These are phyloP conservation scores for Claviceps humidiphila DNA, from an alignment of 2,329 filamentous ascomycete species.

Conservation along the genomic window DNA sequence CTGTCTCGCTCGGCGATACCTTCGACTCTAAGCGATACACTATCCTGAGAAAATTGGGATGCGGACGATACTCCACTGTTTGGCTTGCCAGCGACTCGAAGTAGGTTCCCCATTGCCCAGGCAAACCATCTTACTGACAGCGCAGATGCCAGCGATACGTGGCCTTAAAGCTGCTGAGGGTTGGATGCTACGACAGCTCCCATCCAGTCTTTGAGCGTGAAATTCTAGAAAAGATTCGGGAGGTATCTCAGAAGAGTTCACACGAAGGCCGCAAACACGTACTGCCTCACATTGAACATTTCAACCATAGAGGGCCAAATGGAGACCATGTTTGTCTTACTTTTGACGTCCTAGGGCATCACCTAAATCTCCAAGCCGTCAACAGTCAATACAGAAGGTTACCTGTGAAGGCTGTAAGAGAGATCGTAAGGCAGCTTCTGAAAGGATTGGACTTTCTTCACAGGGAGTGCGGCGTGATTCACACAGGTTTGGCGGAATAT, in stretches of 20 bases:
- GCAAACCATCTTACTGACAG: too few relatives aligned
- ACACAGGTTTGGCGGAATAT: not conserved
- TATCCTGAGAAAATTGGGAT: slow-evolving; percentile 14
- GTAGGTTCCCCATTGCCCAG: slow-evolving; percentile 3
- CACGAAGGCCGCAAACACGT: slow-evolving; percentile 3
- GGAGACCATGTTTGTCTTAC: slow-evolving; percentile 19
- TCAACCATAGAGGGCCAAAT: slow-evolving; percentile 16
- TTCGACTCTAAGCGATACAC: slow-evolving; percentile 10
- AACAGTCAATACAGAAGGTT: not conserved
- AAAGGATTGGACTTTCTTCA: not conserved
- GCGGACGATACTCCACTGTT: slow-evolving; percentile 13
- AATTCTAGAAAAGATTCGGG: too few relatives aligned
- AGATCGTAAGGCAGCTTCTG: too few relatives aligned
- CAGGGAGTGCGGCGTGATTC: too few relatives aligned
- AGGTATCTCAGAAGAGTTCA: too few relatives aligned
- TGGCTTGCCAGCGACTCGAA: slow-evolving; percentile 12
- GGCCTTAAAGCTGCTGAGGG: slow-evolving; percentile 16
- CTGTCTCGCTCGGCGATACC: slow-evolving; percentile 12
- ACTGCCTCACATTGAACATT: slow-evolving; percentile 12
- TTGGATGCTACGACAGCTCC: slow-evolving; percentile 6
- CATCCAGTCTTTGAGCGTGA: too few relatives aligned
- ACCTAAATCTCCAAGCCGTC: not conserved
- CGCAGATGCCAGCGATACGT: slow-evolving; percentile 10
- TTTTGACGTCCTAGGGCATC: slow-evolving; percentile 17
- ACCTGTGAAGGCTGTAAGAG: not conserved